Percentiles rank a stretch among this genome's conserved stretches.
These are phyloP conservation scores for Tetrapisispora pingtungensis DNA, from an alignment of 805 yeast species.

Conservation along the genomic window DNA sequence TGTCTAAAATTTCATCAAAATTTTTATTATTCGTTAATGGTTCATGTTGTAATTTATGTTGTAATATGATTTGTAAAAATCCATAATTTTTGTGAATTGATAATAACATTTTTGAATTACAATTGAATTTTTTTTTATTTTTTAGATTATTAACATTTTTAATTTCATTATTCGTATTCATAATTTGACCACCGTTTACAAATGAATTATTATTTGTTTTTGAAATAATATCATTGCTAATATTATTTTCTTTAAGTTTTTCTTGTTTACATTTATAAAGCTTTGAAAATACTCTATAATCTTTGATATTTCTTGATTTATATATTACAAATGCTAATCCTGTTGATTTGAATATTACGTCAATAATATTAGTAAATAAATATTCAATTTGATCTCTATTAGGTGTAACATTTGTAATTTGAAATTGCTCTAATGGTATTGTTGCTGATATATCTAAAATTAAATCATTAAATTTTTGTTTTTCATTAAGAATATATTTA, in stretches of 20 bases:
- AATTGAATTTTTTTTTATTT: not conserved
- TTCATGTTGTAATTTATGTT: constrained; percentile 2
- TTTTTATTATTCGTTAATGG: not conserved
- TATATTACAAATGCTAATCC: constrained; percentile 1
- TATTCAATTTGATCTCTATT: constrained; percentile 2
- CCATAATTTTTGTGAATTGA: constrained; percentile 2
- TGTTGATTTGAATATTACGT: constrained; percentile 1
- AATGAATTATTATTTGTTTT: not conserved
- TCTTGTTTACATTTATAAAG: constrained; percentile 2
- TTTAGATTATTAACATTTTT: not conserved
- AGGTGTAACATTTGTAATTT: not conserved
- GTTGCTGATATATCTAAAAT: constrained; percentile 1
- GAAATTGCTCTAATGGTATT: constrained; percentile 1
- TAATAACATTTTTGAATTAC: constrained; percentile 2
- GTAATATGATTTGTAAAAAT: constrained; percentile 1
- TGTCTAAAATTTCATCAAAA: not conserved
- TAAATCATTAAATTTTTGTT: constrained; percentile 1
- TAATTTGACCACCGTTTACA: too few relatives aligned
- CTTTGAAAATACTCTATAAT: constrained; percentile 1
- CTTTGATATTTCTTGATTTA: not conserved
- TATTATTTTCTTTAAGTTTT: not conserved
- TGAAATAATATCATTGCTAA: not conserved
- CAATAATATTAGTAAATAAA: constrained; percentile 1
- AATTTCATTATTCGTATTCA: not conserved
- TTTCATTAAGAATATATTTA: constrained; percentile 1